Conservation (phyloP, 2,329 filamentous ascomycete species). For the Fusarium newnesense region DNA sequence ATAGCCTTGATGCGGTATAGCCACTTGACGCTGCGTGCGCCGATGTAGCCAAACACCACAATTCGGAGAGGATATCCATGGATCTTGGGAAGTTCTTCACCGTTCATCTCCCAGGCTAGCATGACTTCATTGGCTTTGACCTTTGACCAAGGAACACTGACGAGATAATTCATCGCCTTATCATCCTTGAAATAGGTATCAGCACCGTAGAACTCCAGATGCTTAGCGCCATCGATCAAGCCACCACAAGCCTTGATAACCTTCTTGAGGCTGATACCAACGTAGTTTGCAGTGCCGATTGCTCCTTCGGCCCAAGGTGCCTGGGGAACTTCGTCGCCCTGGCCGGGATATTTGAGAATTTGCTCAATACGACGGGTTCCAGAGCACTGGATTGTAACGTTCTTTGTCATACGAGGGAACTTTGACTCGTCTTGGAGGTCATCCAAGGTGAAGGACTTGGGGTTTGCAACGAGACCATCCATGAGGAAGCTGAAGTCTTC, state of each 20-base stretch:
- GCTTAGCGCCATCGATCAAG: constrained; percentile 61
- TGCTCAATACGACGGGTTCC: constrained; percentile 77
- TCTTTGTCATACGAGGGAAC: constrained; percentile 69
- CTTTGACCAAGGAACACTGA: constrained; percentile 74
- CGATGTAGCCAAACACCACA: constrained; percentile 74
- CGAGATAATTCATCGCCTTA: constrained; percentile 72
- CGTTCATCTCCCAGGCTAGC: constrained; percentile 79
- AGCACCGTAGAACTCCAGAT: constrained; percentile 75
- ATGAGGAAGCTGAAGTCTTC: constrained; percentile 64
- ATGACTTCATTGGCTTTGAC: constrained; percentile 74
- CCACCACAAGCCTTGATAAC: constrained; percentile 77
- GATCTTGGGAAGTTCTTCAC: constrained; percentile 69
- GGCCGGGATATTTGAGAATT: constrained; percentile 71
- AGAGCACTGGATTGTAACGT: constrained; percentile 73
- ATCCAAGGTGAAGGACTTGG: constrained; percentile 64
- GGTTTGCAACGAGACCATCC: constrained; percentile 69
- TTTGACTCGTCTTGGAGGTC: constrained; percentile 69
- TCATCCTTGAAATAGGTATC: constrained; percentile 79
- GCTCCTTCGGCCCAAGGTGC: constrained; percentile 73
- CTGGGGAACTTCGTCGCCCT: constrained; percentile 70
- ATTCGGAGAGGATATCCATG: constrained; percentile 73
- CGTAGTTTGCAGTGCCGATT: constrained; percentile 72
- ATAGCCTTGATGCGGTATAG: constrained; percentile 72
- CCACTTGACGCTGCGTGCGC: constrained; percentile 73
- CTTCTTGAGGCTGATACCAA: constrained; percentile 73